Percentiles rank a stretch among this genome's conserved stretches.
phyloP scores from a whole-genome alignment of 2,329 filamentous ascomycete species.

The Trichophyton verrucosum region DNA sequence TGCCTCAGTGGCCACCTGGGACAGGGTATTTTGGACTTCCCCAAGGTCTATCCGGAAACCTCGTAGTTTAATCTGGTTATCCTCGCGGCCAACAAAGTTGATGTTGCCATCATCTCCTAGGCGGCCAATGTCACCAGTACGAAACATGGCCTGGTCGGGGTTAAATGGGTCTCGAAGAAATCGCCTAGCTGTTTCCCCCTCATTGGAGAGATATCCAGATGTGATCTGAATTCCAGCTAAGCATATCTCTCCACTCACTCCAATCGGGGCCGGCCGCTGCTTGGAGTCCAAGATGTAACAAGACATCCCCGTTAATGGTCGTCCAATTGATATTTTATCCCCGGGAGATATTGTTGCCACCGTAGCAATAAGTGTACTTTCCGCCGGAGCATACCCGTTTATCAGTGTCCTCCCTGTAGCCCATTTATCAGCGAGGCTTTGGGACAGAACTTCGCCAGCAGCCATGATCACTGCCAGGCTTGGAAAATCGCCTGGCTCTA shows the following conservation, averaged over 20 bases:
- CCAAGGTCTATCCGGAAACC: slow-evolving; percentile 30
- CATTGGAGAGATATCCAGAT: slow-evolving; percentile 30
- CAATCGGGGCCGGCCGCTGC: slow-evolving; percentile 20
- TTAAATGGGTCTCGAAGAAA: slow-evolving; percentile 23
- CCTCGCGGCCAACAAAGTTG: slow-evolving; percentile 15
- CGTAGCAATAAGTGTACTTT: background rate
- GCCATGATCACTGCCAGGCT: background rate
- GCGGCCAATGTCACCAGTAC: slow-evolving; percentile 17
- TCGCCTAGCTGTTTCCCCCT: slow-evolving; percentile 20
- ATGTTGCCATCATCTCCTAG: slow-evolving; percentile 14
- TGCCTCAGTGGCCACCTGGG: background rate
- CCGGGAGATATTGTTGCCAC: background rate
- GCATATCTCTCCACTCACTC: slow-evolving; percentile 32
- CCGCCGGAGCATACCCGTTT: slow-evolving; percentile 2
- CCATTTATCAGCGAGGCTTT: background rate
- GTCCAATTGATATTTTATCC: background rate
- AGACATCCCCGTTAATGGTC: background rate
- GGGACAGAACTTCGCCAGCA: background rate
- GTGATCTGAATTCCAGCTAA: slow-evolving; percentile 35
- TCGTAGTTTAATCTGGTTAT: slow-evolving; percentile 14
- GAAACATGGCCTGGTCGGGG: slow-evolving; percentile 11
- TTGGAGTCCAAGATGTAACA: background rate
- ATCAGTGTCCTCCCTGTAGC: background rate
- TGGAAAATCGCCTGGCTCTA: slow-evolving; percentile 25
- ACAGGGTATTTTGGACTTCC: slow-evolving; percentile 25